These are phyloP conservation scores for Neurospora sp. DNA, from an alignment of 2,329 filamentous ascomycete species.

Conservation along the genomic window DNA sequence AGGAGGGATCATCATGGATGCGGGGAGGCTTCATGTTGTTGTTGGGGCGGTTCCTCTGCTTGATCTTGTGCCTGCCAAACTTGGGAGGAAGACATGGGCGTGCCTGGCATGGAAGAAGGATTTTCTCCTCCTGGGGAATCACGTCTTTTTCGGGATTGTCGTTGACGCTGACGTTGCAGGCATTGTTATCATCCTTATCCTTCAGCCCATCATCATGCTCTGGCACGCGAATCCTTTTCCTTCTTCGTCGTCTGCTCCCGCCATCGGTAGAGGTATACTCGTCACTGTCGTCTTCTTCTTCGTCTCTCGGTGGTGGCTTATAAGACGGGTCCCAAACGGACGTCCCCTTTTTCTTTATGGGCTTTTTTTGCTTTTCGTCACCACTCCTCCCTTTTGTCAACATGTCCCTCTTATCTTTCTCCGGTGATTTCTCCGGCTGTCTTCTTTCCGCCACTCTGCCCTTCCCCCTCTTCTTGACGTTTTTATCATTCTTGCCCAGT, in stretches of 20 bases:
- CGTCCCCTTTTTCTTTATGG: background rate
- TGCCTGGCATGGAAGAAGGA: background rate
- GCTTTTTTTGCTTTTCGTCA: background rate
- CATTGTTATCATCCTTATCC: background rate
- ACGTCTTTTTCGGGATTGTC: background rate
- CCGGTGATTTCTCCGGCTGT: background rate
- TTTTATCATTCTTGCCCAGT: background rate
- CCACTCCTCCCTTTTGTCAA: background rate
- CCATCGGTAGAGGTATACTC: background rate
- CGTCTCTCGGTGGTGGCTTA: background rate
- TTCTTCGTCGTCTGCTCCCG: background rate
- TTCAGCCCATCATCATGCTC: rapidly evolving
- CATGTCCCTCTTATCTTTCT: background rate
- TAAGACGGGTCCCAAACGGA: background rate
- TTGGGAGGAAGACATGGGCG: background rate
- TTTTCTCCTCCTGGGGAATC: background rate
- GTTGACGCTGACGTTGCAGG: background rate
- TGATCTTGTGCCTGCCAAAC: background rate
- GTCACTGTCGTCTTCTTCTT: background rate
- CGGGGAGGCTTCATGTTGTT: background rate
- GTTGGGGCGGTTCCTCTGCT: background rate
- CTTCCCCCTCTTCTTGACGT: background rate
- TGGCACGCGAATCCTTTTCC: background rate
- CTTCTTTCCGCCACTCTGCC: too few relatives aligned
- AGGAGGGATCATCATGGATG: background rate